Evolutionary conservation across 352 stramenopile genomes (phyloP), one percentile per base, ranked within the genome.

Genomic region (Hyaloperonospora brassicae): DNA sequence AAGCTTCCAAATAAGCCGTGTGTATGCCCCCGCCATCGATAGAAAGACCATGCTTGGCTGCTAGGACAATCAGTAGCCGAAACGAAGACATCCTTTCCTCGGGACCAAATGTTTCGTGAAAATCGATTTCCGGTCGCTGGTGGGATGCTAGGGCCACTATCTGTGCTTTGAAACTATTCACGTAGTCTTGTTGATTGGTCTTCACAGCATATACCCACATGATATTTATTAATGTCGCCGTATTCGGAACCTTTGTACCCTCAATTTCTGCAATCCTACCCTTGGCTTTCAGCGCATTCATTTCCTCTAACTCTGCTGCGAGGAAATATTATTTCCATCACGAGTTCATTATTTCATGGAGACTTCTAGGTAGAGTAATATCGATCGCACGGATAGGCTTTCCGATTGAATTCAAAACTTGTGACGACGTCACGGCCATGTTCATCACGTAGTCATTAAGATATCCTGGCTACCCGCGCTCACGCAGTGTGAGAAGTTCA

Each of bases 161-260:
- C 17, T 17, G 17, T 17, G 17, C 17, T 17, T 17, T 17, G 17
- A 17, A 17, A 17, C 17, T 17, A 23, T 41, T 27, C 0, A 51
- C 30, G 17, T 22, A 51, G 35, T 30, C 45, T 42, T 51, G n/a
- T 21, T 36, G 7, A 42, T 51, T 30, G 2, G 45, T 27, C 30
- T 51, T 51, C 3, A 41, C n/a, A 23, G 45, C 45, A 24, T 42
- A 42, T 4, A 51, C 45, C 45, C 45, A 51, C 14, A 12, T 51
- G 1, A 40, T 50, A 1, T 45, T 44, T 9, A 56, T 38, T 7
- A 39, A 23, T n/a, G 47, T 38, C 9, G 38, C 49, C 10, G 47
- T 24, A 13, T 35, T 27, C 40, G 50, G 50, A 2, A 56, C 30
- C 39, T 50, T 30, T 10, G 25, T 22, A 30, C 21, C 44, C n/a